Percentiles rank a stretch among this genome's conserved stretches.
phyloP scores from a whole-genome alignment of 805 yeast genomes.

The Isabelozyma heimii region DNA sequence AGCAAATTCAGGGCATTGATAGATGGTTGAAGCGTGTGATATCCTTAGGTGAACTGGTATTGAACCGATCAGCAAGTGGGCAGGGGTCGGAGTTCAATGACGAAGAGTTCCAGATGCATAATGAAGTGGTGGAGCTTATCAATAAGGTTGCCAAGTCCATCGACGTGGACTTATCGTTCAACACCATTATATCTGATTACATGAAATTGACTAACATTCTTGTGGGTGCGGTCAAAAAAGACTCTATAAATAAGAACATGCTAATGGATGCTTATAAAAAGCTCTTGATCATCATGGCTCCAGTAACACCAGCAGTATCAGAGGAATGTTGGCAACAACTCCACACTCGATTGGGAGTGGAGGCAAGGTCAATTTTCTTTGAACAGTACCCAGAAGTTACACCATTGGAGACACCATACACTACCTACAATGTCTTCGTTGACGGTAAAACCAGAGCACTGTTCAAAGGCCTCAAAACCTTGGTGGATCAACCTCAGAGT shows the following conservation, averaged over 20 bases:
- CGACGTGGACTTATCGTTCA: slow-evolving; percentile 58
- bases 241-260: slow-evolving; percentile 35
- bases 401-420: slow-evolving; percentile 34
- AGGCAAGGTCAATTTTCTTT: slow-evolving; percentile 51
- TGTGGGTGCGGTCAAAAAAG: slow-evolving; percentile 31
- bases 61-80: background rate
- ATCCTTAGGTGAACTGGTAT: slow-evolving; percentile 8
- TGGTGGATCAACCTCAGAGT: slow-evolving; percentile 31
- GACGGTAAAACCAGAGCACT: slow-evolving; percentile 68
- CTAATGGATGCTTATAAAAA: slow-evolving; percentile 48
- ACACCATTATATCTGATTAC: slow-evolving; percentile 84
- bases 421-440: slow-evolving; percentile 58
- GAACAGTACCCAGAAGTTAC: slow-evolving; percentile 65
- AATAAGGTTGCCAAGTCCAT: slow-evolving; percentile 58
- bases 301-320: slow-evolving; percentile 76
- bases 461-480: slow-evolving; percentile 30
- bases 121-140: slow-evolving; percentile 49
- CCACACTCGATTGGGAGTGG: slow-evolving; percentile 12
- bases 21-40: slow-evolving; percentile 77
- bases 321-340: slow-evolving; percentile 78
- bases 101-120: slow-evolving; percentile 56
- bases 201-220: slow-evolving; percentile 74
- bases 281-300: slow-evolving; percentile 64
- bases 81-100: slow-evolving; percentile 20
- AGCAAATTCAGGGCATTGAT: slow-evolving; percentile 79